Evolutionary conservation across 176 grass and related monocot species (phyloP).

Genomic region (Cocos nucifera): DNA sequence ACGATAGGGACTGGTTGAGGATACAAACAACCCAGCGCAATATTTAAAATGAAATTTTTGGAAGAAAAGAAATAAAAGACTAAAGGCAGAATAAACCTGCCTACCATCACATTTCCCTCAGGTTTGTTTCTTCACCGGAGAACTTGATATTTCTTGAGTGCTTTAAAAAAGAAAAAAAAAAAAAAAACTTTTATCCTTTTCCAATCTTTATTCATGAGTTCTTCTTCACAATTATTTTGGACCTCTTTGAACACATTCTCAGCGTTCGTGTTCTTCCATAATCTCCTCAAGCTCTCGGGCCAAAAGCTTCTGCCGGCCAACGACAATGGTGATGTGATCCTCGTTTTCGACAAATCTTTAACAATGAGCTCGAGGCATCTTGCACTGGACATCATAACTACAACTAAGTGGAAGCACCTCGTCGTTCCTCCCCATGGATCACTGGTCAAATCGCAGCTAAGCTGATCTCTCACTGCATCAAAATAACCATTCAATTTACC

Average conservation of each 20-base stretch:
- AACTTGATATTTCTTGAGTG: too few relatives aligned
- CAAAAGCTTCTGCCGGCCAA: constrained; percentile 14
- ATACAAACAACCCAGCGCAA: too few relatives aligned
- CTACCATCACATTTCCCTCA: too few relatives aligned
- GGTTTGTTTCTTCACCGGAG: too few relatives aligned
- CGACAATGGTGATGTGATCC: constrained; percentile 19
- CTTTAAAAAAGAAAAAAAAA: too few relatives aligned
- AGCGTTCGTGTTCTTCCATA: constrained; percentile 5
- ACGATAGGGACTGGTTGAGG: too few relatives aligned
- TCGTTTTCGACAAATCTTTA: background rate
- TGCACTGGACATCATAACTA: constrained; percentile 4
- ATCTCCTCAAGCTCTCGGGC: constrained; percentile 10
- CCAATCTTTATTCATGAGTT: too few relatives aligned
- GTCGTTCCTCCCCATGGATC: constrained; percentile 13
- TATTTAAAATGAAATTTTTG: too few relatives aligned
- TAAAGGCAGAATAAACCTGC: too few relatives aligned
- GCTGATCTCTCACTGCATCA: constrained; percentile 7
- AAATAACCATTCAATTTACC: background rate
- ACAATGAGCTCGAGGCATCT: constrained; percentile 10
- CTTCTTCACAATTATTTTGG: too few relatives aligned
- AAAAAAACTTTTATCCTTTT: too few relatives aligned
- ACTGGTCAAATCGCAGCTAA: constrained; percentile 11
- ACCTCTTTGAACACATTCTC: background rate
- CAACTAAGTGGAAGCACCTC: constrained; percentile 10
- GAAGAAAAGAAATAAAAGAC: too few relatives aligned